A percentile compares a stretch with the other conserved stretches of the same genome.
Conservation (phyloP, 2,329 filamentous ascomycete species). For the Cladophialophora immunda region DNA sequence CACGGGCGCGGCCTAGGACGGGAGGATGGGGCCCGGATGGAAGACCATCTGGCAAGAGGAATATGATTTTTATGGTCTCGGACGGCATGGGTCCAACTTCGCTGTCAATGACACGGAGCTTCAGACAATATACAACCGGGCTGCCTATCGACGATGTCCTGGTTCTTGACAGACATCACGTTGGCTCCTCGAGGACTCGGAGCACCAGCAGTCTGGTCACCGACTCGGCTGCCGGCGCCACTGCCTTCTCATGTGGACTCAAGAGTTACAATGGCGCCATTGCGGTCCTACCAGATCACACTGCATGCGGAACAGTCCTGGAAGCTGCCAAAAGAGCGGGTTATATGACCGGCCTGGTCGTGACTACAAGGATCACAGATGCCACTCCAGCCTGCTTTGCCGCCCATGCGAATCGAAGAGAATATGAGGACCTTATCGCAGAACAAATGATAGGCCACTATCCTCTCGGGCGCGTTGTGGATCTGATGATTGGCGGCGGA, state of each 20-base stretch:
- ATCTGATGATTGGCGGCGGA: slow-evolving; percentile 92
- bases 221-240: slow-evolving; percentile 95
- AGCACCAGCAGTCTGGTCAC: slow-evolving; percentile 87
- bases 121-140: slow-evolving; percentile 77
- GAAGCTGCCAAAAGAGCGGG: slow-evolving; percentile 93
- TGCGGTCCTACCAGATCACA: slow-evolving; percentile 82
- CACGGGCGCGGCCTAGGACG: slow-evolving; percentile 42
- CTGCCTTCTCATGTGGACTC: slow-evolving; percentile 88
- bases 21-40: slow-evolving; percentile 49
- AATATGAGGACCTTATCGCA: slow-evolving; percentile 89
- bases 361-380: slow-evolving; percentile 94
- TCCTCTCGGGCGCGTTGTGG: slow-evolving; percentile 84
- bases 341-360: slow-evolving; percentile 91
- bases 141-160: slow-evolving; percentile 80
- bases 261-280: slow-evolving; percentile 99
- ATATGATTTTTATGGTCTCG: slow-evolving; percentile 98
- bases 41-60: slow-evolving; percentile 75
- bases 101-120: slow-evolving; percentile 84
- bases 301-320: slow-evolving; percentile 88
- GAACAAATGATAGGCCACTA: slow-evolving; percentile 91
- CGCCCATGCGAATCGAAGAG: slow-evolving; percentile 80
- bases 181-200: slow-evolving; percentile 87
- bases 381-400: slow-evolving; percentile 96
- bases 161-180: slow-evolving; percentile 84
- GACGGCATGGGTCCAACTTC: slow-evolving; percentile 98